Percentiles rank a stretch among this genome's conserved stretches.
Evolutionary conservation across 2,329 filamentous ascomycete species (phyloP).

Genomic region (Daldinia sp.): DNA sequence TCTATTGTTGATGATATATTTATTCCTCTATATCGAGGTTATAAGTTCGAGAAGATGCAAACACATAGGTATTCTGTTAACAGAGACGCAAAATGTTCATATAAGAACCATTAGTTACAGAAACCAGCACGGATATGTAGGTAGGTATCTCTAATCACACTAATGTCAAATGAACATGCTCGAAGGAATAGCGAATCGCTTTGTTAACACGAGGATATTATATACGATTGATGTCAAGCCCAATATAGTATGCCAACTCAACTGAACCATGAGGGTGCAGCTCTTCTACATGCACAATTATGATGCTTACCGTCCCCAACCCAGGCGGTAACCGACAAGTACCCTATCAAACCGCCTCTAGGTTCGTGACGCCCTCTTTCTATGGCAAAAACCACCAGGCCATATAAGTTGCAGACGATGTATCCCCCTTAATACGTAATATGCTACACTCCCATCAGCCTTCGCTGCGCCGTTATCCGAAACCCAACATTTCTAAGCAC

Average conservation of each 20-base stretch:
- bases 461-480: constrained; percentile 25
- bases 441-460: constrained; percentile 27
- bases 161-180: neutral
- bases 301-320: constrained; percentile 14
- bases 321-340: constrained; percentile 15
- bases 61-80: neutral
- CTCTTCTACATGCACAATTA: constrained; percentile 38
- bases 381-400: constrained; percentile 35
- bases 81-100: neutral
- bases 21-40: neutral
- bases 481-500: constrained; percentile 28
- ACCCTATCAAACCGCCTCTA: constrained; percentile 29
- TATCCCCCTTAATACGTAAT: constrained; percentile 29
- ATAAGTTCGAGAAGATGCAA: neutral
- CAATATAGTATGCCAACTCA: constrained; percentile 39
- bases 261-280: constrained; percentile 20
- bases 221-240: constrained; percentile 39
- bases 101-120: neutral
- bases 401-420: constrained; percentile 26
- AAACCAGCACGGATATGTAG: neutral
- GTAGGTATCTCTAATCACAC: neutral
- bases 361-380: constrained; percentile 31
- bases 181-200: neutral
- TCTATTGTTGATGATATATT: neutral
- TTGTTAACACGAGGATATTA: constrained; percentile 35